Percentiles rank a stretch among this genome's conserved stretches.
phyloP scores from a whole-genome alignment of 805 yeast species.

The Suhomyces sp. region DNA sequence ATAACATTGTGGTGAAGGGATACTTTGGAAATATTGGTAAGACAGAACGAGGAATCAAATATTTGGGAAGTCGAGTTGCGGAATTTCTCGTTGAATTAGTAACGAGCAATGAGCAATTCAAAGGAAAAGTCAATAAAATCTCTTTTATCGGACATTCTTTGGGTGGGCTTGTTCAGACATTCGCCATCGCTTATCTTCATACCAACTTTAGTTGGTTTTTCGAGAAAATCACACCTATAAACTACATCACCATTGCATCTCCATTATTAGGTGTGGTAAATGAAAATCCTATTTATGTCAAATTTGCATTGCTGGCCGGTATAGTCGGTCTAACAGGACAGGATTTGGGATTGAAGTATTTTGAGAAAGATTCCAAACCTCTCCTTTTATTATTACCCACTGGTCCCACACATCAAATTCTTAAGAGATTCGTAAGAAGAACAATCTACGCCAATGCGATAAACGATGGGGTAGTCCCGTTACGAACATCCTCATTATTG shows the following conservation, averaged over 20 bases:
- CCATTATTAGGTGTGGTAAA: slow-evolving; percentile 86
- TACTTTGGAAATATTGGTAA: slow-evolving; percentile 80
- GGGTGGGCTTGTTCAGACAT: slow-evolving; percentile 90
- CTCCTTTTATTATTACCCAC: slow-evolving; percentile 73
- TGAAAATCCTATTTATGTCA: slow-evolving; percentile 85
- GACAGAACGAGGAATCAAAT: slow-evolving; percentile 86
- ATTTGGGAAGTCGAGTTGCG: slow-evolving; percentile 78
- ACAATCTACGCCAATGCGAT: slow-evolving; percentile 87
- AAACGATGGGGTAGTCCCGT: slow-evolving; percentile 94
- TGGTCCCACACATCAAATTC: slow-evolving; percentile 64
- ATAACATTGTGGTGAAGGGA: slow-evolving; percentile 79
- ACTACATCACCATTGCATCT: slow-evolving; percentile 80
- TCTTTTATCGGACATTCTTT: slow-evolving; percentile 92
- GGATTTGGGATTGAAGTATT: slow-evolving; percentile 68
- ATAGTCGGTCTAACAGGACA: slow-evolving; percentile 91
- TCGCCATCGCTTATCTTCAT: slow-evolving; percentile 80
- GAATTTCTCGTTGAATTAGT: slow-evolving; percentile 62
- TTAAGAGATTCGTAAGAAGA: slow-evolving; percentile 64
- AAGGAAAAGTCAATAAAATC: slow-evolving; percentile 51
- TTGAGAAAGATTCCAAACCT: slow-evolving; percentile 53
- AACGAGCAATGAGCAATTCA: slow-evolving; percentile 39
- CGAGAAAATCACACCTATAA: slow-evolving; percentile 61
- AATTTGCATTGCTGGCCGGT: slow-evolving; percentile 82
- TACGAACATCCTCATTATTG: slow-evolving; percentile 82
- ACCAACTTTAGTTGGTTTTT: slow-evolving; percentile 72